phyloP scores from a whole-genome alignment of 805 yeast genomes.

The Monosporozyma aerobia region DNA sequence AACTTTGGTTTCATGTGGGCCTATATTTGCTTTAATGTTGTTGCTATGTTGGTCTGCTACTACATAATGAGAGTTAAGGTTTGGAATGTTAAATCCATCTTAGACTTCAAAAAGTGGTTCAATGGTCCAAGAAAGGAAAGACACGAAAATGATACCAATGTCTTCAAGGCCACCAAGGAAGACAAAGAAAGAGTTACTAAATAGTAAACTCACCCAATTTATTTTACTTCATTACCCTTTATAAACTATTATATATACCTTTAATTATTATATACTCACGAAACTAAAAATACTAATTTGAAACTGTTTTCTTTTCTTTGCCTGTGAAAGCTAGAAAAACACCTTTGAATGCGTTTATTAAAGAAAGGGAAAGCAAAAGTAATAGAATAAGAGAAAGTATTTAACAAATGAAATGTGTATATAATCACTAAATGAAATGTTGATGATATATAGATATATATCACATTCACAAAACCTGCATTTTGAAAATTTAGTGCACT shows the following conservation, averaged over 20 bases:
- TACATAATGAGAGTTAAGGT: slow-evolving; percentile 34
- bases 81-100: slow-evolving; percentile 27
- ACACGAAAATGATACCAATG: slow-evolving; percentile 39
- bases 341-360: not conserved
- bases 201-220: not conserved
- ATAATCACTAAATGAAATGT: no score
- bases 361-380: not conserved
- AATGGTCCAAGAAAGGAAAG: slow-evolving; percentile 36
- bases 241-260: not conserved
- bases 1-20: slow-evolving; percentile 49
- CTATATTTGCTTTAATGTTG: slow-evolving; percentile 34
- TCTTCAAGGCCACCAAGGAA: slow-evolving; percentile 33
- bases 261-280: not conserved
- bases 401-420: not conserved
- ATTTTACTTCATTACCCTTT: not conserved
- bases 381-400: no score
- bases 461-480: no score
- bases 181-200: slow-evolving; percentile 31
- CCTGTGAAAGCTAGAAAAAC: not conserved
- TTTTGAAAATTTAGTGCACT: no score
- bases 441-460: no score
- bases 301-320: not conserved
- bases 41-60: slow-evolving; percentile 33
- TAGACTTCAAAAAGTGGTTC: slow-evolving; percentile 34
- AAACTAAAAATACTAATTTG: not conserved